Percentiles rank a stretch among this genome's conserved stretches.
These are phyloP conservation scores for Trametes meyenii DNA, from an alignment of 768 basidiomycete genomes.

Conservation along the genomic window DNA sequence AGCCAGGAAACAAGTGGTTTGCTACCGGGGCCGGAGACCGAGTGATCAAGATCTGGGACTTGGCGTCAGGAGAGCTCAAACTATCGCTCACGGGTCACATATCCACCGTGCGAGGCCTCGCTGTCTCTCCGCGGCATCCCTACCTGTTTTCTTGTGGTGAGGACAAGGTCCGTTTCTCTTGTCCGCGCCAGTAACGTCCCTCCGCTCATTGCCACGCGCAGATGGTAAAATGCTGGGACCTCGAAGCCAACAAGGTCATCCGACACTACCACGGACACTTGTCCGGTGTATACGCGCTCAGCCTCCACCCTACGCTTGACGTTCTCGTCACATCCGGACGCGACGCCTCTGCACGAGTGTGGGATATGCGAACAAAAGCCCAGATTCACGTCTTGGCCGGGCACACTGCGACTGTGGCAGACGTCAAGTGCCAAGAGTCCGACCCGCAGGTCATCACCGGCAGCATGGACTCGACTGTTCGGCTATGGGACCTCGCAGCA, in stretches of 20 bases:
- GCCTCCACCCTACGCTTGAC: constrained; percentile 94
- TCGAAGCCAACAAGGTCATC: constrained; percentile 99
- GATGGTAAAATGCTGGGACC: constrained; percentile 99
- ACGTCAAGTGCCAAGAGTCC: constrained; percentile 94
- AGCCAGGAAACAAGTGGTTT: constrained; percentile 99
- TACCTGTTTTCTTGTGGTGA: constrained; percentile 98
- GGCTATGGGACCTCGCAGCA: constrained; percentile 98
- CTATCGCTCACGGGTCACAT: constrained; percentile 98
- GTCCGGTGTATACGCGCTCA: constrained; percentile 94
- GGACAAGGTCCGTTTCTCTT: constrained; percentile 71
- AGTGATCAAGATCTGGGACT: constrained; percentile 98
- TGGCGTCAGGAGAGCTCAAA: constrained; percentile 96
- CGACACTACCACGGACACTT: constrained; percentile 98
- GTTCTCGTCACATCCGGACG: constrained; percentile 93
- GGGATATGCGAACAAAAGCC: constrained; percentile 99
- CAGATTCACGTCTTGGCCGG: constrained; percentile 93
- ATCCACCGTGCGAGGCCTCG: constrained; percentile 92
- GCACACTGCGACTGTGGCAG: constrained; percentile 93
- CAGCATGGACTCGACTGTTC: constrained; percentile 96
- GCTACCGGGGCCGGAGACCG: constrained; percentile 97
- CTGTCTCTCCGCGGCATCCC: constrained; percentile 90
- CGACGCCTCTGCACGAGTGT: constrained; percentile 95
- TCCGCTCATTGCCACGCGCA: constrained; percentile 34
- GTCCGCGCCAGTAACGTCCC: neutral
- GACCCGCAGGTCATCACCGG: constrained; percentile 99